Conservation (phyloP, 805 yeast species). For the Barnettozyma botsteinii region DNA sequence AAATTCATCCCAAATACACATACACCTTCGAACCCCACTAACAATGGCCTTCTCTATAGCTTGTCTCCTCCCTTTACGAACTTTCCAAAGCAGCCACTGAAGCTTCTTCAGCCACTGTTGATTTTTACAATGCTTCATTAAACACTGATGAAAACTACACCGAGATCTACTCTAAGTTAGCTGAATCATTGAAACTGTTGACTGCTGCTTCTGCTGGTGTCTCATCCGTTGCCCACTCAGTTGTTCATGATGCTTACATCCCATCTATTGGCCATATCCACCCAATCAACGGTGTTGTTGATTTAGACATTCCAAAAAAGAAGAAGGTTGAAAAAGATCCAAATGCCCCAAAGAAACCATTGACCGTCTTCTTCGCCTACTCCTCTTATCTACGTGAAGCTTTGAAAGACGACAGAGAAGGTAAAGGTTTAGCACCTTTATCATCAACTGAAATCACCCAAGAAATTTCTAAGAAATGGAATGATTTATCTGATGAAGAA, state of each 20-base stretch:
- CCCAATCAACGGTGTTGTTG: conserved; percentile 12
- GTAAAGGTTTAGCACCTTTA: conserved; percentile 53
- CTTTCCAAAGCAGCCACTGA: conserved; percentile 83
- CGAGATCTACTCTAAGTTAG: conserved; percentile 39
- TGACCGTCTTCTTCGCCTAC: conserved; percentile 79
- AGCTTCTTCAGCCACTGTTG: conserved; percentile 74
- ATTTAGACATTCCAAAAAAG: too few relatives aligned
- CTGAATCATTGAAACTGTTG: conserved; percentile 35
- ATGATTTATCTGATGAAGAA: conserved; percentile 58
- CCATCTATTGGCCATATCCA: conserved; percentile 7
- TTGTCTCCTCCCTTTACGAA: conserved; percentile 75
- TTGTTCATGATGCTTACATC: conserved; percentile 11
- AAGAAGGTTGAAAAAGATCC: conserved; percentile 69
- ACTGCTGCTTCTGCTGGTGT: conserved; percentile 32
- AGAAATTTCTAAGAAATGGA: conserved; percentile 78
- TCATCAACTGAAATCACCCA: conserved; percentile 74
- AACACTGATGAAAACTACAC: conserved; percentile 41
- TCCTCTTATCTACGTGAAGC: conserved; percentile 67
- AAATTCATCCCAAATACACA: neutral
- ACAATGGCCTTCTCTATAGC: conserved; percentile 28
- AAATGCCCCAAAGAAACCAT: conserved; percentile 91
- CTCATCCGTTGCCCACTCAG: conserved; percentile 22
- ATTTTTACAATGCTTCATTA: conserved; percentile 57
- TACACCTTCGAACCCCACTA: neutral
- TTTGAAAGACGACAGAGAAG: conserved; percentile 61